Base-by-base conservation (phyloP, 352 stramenopile species). In the Phytophthora europaea region DNA sequence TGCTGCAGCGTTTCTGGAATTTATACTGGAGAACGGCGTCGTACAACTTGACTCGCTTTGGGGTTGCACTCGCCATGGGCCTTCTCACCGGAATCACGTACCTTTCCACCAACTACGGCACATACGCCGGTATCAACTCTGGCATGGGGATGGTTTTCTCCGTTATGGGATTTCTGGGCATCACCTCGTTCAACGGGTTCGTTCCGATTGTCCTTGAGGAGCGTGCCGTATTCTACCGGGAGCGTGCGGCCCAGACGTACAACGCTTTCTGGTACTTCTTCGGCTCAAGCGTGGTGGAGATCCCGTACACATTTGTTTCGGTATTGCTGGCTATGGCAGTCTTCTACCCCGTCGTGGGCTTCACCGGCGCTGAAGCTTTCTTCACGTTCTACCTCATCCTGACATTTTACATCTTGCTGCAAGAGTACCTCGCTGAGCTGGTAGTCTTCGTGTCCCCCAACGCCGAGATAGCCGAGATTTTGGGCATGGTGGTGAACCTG, bases 401-500 rank as follows among this genome's bases (percentile, higher is more conserved):
- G 18, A 15, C 56, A 6, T n/a, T 79, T 10, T 47, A 65, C 15
- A 67, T 82, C 33, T 52, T 82, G 28, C 33, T 79, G 8, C 71
- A 70, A 36, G 61, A 63, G 36, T 83, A 78, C 26, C 28, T 81
- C 10, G 74, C 70, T 16, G 58, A 76, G 52, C 38, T 81, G 6
- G 40, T 79, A 12, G 74, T 76, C 0, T 85, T 75, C 57, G 40
- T 61, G 47, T 23, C 76, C 31, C 79, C 81, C 8, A 84, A 67
- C 15, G 20, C 60, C 3, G 69, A 76, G 38, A 51, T 81, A 4
- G 69, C 74, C 1, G 74, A 72, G 31, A 76, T 81, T 45, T 20
- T 79, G 16, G 75, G 75, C 12, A 65, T 77, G 56, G n/a, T 82
- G 9, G 28, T 80, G 38, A 83, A 82, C 61, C 54, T 79, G 31